Conservation (phyloP, 768 basidiomycete species). For the Rhodotorula babjevae region DNA sequence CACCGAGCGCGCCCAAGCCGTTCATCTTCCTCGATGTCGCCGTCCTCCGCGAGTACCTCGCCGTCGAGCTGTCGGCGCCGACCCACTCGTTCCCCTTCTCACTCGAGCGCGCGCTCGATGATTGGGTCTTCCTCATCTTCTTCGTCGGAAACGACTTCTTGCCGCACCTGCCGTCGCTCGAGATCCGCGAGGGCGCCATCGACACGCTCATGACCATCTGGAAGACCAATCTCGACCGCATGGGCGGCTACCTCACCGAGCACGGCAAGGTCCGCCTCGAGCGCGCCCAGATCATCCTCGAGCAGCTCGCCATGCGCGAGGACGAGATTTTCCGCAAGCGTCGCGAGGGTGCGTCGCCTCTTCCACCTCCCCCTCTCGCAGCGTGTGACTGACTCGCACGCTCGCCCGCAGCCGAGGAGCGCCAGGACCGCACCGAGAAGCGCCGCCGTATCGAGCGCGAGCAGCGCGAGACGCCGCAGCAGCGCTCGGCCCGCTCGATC, state of each 20-base stretch:
- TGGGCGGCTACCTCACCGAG: constrained; percentile 96
- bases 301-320: constrained; percentile 87
- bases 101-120: constrained; percentile 94
- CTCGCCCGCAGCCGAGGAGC: constrained; percentile 71
- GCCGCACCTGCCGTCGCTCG: constrained; percentile 93
- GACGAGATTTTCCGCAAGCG: constrained; percentile 90
- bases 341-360: constrained; percentile 68
- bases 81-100: constrained; percentile 75
- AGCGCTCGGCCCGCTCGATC: constrained; percentile 12
- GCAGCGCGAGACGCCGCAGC: constrained; percentile 26
- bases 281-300: constrained; percentile 87
- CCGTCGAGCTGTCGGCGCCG: constrained; percentile 86
- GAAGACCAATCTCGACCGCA: constrained; percentile 84
- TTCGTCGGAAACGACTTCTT: constrained; percentile 99
- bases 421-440: constrained; percentile 86
- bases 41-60: constrained; percentile 92
- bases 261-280: constrained; percentile 80
- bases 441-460: constrained; percentile 54
- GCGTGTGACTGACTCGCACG: not conserved
- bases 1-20: constrained; percentile 67
- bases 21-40: constrained; percentile 99
- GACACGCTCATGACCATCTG: constrained; percentile 94
- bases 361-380: not conserved
- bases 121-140: constrained; percentile 99
- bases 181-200: constrained; percentile 98